Conservation (phyloP, 2,329 filamentous ascomycete genomes). For the Hymenoscyphus salicellus region DNA sequence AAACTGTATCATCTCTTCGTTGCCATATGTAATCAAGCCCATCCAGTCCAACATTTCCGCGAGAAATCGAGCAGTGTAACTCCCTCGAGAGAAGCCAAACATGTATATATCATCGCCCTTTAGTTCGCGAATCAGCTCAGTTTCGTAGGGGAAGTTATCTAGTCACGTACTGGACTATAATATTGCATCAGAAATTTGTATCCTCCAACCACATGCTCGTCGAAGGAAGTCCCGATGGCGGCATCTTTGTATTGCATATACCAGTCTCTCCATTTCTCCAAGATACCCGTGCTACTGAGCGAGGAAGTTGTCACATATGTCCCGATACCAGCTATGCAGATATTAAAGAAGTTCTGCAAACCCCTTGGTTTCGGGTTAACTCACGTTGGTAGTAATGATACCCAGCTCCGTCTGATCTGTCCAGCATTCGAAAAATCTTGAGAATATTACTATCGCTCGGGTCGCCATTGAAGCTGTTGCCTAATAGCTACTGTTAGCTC, state of each 20-base stretch:
- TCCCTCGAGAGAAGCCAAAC: slow-evolving; percentile 71
- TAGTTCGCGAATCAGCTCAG: slow-evolving; percentile 21
- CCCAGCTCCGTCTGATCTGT: slow-evolving; percentile 6
- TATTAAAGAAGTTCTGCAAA: background rate
- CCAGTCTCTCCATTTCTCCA: slow-evolving; percentile 12
- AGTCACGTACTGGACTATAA: slow-evolving; percentile 43
- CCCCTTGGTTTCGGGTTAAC: background rate
- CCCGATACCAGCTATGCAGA: slow-evolving; percentile 15
- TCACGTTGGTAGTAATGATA: slow-evolving; percentile 20
- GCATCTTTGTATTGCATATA: slow-evolving; percentile 68
- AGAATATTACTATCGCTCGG: slow-evolving; percentile 19
- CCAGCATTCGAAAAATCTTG: slow-evolving; percentile 20
- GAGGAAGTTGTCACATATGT: slow-evolving; percentile 11
- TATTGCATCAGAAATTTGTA: slow-evolving; percentile 78
- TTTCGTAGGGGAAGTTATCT: background rate
- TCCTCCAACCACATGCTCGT: slow-evolving; percentile 77
- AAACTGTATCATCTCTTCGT: slow-evolving; percentile 81
- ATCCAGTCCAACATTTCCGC: slow-evolving; percentile 85
- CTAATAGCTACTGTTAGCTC: background rate
- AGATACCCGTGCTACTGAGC: slow-evolving; percentile 6
- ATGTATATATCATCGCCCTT: slow-evolving; percentile 65
- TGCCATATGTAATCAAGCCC: slow-evolving; percentile 74
- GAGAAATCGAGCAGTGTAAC: slow-evolving; percentile 71
- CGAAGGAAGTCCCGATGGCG: slow-evolving; percentile 75
- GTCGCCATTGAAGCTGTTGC: slow-evolving; percentile 16